Percentiles rank a stretch among this genome's conserved stretches.
Evolutionary conservation across 2,329 filamentous ascomycete species (phyloP).

Genomic region (Pestalotiopsis sp.): DNA sequence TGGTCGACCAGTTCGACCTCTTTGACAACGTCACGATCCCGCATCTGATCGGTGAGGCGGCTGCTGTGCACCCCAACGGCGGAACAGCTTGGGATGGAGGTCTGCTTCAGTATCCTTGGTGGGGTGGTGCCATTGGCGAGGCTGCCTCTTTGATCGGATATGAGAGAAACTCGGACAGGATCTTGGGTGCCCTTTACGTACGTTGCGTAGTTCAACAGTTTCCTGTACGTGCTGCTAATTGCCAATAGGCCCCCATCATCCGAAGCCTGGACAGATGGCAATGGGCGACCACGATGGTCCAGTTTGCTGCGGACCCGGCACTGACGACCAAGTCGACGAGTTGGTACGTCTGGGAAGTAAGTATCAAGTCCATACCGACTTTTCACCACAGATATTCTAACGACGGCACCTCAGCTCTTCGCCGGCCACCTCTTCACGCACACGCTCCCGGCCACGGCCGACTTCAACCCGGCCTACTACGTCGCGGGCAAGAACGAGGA

Average conservation of each 20-base stretch:
- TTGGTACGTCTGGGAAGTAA: slow-evolving; percentile 49
- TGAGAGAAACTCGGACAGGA: slow-evolving; percentile 65
- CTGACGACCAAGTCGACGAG: slow-evolving; percentile 53
- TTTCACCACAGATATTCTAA: not conserved
- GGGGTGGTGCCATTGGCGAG: slow-evolving; percentile 65
- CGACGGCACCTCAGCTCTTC: slow-evolving; percentile 39
- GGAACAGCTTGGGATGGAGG: slow-evolving; percentile 48
- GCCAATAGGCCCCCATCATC: slow-evolving; percentile 42
- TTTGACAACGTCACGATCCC: slow-evolving; percentile 50
- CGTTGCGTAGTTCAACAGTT: slow-evolving; percentile 4
- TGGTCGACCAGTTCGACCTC: slow-evolving; percentile 50
- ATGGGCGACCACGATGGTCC: slow-evolving; percentile 53
- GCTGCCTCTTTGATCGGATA: slow-evolving; percentile 67
- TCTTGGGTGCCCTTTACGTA: slow-evolving; percentile 55
- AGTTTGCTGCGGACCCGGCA: slow-evolving; percentile 49
- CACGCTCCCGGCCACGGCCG: slow-evolving; percentile 45
- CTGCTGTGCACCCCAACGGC: slow-evolving; percentile 54
- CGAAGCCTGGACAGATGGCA: slow-evolving; percentile 53
- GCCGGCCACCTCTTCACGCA: slow-evolving; percentile 46
- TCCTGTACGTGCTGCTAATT: not conserved
- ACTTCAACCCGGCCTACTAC: slow-evolving; percentile 51
- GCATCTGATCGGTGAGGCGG: slow-evolving; percentile 45
- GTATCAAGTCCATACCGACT: slow-evolving; percentile 1
- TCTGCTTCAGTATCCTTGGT: slow-evolving; percentile 53
- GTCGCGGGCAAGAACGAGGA: slow-evolving; percentile 49